phyloP scores from a whole-genome alignment of 1,284 basidiomycete genomes.

The Cystobasidium pallidum region DNA sequence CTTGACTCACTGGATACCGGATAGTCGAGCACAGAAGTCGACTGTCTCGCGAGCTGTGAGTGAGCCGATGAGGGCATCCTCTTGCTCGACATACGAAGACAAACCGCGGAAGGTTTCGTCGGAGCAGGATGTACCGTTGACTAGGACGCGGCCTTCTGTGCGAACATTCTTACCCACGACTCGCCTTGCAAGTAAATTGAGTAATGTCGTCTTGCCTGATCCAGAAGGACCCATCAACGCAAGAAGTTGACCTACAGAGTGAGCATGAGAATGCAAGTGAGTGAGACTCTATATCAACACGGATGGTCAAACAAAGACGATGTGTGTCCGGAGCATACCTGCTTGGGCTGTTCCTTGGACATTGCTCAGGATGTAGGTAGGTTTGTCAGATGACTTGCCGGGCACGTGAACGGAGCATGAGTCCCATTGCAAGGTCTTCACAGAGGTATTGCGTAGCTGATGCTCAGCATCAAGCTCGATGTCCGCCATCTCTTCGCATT shows the following conservation, averaged over 20 bases:
- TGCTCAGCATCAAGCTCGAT: too few species aligned
- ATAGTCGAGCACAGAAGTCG: conserved; percentile 55
- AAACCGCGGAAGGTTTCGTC: conserved; percentile 38
- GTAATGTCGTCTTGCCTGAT: conserved; percentile 57
- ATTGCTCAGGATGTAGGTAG: too few species aligned
- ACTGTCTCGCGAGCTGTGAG: conserved; percentile 58
- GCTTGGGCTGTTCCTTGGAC: too few species aligned
- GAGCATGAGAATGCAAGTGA: too few species aligned
- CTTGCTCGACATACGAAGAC: conserved; percentile 58
- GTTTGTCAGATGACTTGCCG: too few species aligned
- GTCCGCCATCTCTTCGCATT: too few species aligned
- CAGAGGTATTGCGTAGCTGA: too few species aligned
- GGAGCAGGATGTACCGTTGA: conserved; percentile 43
- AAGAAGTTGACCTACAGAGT: conserved; percentile 12
- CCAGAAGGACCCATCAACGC: conserved; percentile 56
- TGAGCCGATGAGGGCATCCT: conserved; percentile 57
- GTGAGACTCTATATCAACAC: too few species aligned
- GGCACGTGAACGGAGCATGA: too few species aligned
- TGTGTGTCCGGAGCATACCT: too few species aligned
- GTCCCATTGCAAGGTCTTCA: too few species aligned
- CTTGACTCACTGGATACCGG: conserved; percentile 45
- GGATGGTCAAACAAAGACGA: too few species aligned
- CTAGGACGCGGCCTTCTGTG: conserved; percentile 45
- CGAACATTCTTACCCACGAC: conserved; percentile 43
- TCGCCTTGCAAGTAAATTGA: conserved; percentile 56